Percentiles rank a stretch among this genome's conserved stretches.
Conservation (phyloP, 148 eudicot species). For the Oxyria digyna region DNA sequence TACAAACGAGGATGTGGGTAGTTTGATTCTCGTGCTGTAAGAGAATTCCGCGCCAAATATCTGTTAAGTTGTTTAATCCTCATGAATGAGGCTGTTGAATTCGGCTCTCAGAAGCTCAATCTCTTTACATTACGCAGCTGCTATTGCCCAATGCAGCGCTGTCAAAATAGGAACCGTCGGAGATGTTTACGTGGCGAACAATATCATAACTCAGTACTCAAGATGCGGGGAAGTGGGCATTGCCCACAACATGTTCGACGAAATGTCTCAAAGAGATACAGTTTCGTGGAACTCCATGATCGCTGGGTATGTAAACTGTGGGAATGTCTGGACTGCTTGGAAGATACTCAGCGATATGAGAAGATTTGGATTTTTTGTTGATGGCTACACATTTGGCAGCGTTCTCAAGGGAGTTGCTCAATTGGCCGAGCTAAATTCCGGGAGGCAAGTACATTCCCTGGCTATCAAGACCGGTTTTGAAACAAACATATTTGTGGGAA, state of each 20-base stretch:
- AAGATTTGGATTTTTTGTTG: slow-evolving; percentile 22
- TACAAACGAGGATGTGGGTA: too few relatives aligned
- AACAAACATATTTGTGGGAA: slow-evolving; percentile 34
- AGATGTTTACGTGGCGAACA: slow-evolving; percentile 32
- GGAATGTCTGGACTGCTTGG: slow-evolving; percentile 29
- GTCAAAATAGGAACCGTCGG: slow-evolving; percentile 28
- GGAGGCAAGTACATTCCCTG: slow-evolving; percentile 48
- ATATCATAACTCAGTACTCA: slow-evolving; percentile 22
- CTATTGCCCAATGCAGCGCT: slow-evolving; percentile 31
- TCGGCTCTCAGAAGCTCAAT: slow-evolving; percentile 14
- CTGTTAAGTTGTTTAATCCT: slow-evolving; percentile 1
- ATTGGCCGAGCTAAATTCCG: slow-evolving; percentile 19
- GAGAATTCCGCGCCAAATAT: neutral
- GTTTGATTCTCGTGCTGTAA: neutral
- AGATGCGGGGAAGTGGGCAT: slow-evolving; percentile 23
- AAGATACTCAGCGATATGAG: slow-evolving; percentile 35
- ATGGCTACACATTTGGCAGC: slow-evolving; percentile 58
- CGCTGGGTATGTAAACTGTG: slow-evolving; percentile 38
- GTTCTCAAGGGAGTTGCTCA: slow-evolving; percentile 47
- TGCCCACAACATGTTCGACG: slow-evolving; percentile 59
- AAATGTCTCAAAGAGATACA: slow-evolving; percentile 47
- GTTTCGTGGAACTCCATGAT: slow-evolving; percentile 64
- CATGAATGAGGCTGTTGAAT: slow-evolving; percentile 34
- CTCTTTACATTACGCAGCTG: slow-evolving; percentile 13
- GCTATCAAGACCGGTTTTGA: slow-evolving; percentile 33